A percentile compares a stretch with the other conserved stretches of the same genome.
Evolutionary conservation across 257 asterid species (phyloP).

Genomic region (Cruciata laevipes): DNA sequence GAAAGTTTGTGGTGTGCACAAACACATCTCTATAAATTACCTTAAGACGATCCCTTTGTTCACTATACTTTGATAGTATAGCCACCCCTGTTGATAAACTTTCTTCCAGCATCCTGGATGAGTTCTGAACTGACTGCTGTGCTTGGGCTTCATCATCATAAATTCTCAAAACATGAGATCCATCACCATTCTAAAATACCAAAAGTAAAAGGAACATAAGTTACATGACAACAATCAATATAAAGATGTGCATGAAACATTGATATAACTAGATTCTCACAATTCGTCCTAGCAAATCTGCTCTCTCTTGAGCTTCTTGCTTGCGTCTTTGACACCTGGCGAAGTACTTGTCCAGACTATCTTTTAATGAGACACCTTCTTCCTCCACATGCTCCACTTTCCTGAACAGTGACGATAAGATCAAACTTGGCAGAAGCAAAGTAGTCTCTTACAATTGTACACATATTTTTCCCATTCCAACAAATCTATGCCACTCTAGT

Average conservation of each 20-base stretch:
- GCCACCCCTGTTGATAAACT: slow-evolving; percentile 73
- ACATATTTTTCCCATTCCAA: not conserved
- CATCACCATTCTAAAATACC: slow-evolving; percentile 53
- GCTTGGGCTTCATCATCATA: slow-evolving; percentile 79
- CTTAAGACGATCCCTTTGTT: slow-evolving; percentile 90
- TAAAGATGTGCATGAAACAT: not conserved
- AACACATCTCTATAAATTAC: slow-evolving; percentile 24
- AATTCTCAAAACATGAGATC: slow-evolving; percentile 63
- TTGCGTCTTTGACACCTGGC: slow-evolving; percentile 52
- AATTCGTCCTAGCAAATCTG: slow-evolving; percentile 76
- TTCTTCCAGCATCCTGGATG: slow-evolving; percentile 79
- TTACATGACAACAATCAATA: slow-evolving; percentile 14
- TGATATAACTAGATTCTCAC: slow-evolving; percentile 28
- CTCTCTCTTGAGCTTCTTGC: slow-evolving; percentile 83
- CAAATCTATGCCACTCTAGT: not conserved
- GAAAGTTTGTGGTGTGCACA: not conserved
- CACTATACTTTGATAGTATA: slow-evolving; percentile 79
- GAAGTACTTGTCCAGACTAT: slow-evolving; percentile 69
- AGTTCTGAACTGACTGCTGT: slow-evolving; percentile 54
- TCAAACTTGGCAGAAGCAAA: not conserved
- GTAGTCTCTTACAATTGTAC: not conserved
- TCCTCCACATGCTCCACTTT: slow-evolving; percentile 88
- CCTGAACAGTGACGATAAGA: slow-evolving; percentile 33
- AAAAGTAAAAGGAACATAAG: slow-evolving; percentile 8
- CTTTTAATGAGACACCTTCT: slow-evolving; percentile 82